Evolutionary conservation across 2,329 filamentous ascomycete species (phyloP).

Genomic region (Colletotrichum tropicicola): DNA sequence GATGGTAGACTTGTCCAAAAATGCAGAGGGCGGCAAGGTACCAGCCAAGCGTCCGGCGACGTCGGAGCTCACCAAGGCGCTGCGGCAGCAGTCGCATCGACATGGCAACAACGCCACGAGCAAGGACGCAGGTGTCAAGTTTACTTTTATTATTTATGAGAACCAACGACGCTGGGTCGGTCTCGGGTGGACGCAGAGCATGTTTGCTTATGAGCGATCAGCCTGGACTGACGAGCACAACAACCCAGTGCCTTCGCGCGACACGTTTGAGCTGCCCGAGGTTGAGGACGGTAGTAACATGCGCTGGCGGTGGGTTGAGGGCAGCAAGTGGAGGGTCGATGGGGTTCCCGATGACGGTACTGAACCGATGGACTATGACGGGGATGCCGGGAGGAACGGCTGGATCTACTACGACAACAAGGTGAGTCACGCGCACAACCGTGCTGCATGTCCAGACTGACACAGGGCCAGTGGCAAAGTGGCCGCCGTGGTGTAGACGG

Average conservation of each 20-base stretch:
- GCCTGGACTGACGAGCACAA: conserved; percentile 97
- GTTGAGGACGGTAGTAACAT: conserved; percentile 67
- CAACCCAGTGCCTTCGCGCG: conserved; percentile 79
- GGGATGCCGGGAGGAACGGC: conserved; percentile 72
- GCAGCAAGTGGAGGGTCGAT: conserved; percentile 87
- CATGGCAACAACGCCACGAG: conserved; percentile 44
- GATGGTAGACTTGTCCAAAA: conserved; percentile 15
- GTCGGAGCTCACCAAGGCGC: conserved; percentile 57
- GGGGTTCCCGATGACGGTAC: conserved; percentile 66
- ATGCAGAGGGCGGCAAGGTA: conserved; percentile 29
- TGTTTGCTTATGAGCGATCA: conserved; percentile 89
- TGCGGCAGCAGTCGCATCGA: conserved; percentile 40
- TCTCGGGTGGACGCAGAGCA: conserved; percentile 90
- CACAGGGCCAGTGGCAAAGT: conserved; percentile 77
- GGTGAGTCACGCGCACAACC: conserved; percentile 56
- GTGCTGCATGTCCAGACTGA: too few species aligned
- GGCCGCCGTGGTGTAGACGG: conserved; percentile 86
- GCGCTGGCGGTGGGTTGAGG: conserved; percentile 81
- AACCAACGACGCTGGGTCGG: conserved; percentile 97
- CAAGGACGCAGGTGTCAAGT: conserved; percentile 84
- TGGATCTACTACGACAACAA: conserved; percentile 99
- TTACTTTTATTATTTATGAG: conserved; percentile 96
- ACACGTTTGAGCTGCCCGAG: conserved; percentile 71
- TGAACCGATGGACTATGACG: conserved; percentile 60
- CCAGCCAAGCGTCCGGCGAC: conserved; percentile 45